A percentile compares a stretch with the other conserved stretches of the same genome.
These are phyloP conservation scores for Aethionema arabicum DNA, from an alignment of 345 rosid species.

Conservation along the genomic window DNA sequence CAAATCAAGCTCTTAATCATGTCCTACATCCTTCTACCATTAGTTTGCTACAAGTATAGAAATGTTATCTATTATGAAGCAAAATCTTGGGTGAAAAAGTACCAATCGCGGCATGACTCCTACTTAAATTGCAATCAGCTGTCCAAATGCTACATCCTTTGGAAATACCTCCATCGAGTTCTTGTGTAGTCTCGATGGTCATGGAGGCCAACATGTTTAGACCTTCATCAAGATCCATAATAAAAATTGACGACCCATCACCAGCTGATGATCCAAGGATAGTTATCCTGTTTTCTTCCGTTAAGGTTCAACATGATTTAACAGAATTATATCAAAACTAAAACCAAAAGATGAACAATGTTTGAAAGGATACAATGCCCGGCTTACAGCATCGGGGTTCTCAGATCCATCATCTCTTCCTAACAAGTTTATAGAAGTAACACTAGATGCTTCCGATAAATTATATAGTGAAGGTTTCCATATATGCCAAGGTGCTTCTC, in stretches of 20 bases:
- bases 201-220: constrained; percentile 33
- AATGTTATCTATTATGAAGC: constrained; percentile 10
- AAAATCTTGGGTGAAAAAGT: constrained; percentile 10
- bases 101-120: constrained; percentile 70
- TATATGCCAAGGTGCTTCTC: constrained; percentile 42
- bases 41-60: neutral
- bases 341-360: constrained; percentile 12
- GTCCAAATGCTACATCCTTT: constrained; percentile 77
- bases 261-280: constrained; percentile 73
- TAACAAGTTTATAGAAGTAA: constrained; percentile 55
- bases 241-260: constrained; percentile 53
- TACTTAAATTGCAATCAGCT: constrained; percentile 58
- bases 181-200: constrained; percentile 7
- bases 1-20: neutral
- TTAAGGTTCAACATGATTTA: constrained; percentile 46
- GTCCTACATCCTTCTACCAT: no score
- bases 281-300: constrained; percentile 61
- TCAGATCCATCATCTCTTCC: constrained; percentile 37
- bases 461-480: constrained; percentile 43
- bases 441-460: constrained; percentile 40
- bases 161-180: constrained; percentile 36
- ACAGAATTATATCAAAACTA: neutral
- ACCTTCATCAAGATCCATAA: constrained; percentile 51
- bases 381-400: constrained; percentile 30
- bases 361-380: constrained; percentile 69